phyloP scores from a whole-genome alignment of 2,329 filamentous ascomycete genomes.

The Fusarium multiceps region DNA sequence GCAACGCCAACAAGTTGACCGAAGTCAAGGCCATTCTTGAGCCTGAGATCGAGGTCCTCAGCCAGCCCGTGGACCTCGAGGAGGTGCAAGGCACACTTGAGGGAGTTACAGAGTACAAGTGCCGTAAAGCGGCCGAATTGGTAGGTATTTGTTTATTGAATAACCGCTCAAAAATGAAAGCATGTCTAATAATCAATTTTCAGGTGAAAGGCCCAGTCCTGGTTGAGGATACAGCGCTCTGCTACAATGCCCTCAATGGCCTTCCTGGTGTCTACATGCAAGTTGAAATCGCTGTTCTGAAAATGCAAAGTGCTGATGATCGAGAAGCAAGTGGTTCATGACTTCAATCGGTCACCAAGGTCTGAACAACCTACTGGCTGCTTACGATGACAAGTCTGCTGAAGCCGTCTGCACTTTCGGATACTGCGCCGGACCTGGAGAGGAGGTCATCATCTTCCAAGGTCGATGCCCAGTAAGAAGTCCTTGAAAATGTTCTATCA shows the following conservation, averaged over 20 bases:
- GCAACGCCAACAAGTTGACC: slow-evolving; percentile 91
- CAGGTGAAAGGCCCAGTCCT: slow-evolving; percentile 88
- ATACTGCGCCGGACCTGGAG: slow-evolving; percentile 85
- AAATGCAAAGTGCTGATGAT: slow-evolving; percentile 3
- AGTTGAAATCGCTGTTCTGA: slow-evolving; percentile 44
- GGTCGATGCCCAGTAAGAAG: slow-evolving; percentile 79
- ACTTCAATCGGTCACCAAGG: slow-evolving; percentile 82
- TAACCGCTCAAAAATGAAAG: neutral
- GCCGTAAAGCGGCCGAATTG: slow-evolving; percentile 79
- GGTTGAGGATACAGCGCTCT: slow-evolving; percentile 95
- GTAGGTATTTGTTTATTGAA: slow-evolving; percentile 59
- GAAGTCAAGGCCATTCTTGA: slow-evolving; percentile 91
- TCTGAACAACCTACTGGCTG: slow-evolving; percentile 88
- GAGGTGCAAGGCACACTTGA: slow-evolving; percentile 95
- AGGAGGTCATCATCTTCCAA: slow-evolving; percentile 89
- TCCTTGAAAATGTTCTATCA: neutral
- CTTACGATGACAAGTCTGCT: slow-evolving; percentile 89
- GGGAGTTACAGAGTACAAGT: slow-evolving; percentile 91
- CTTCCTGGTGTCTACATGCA: slow-evolving; percentile 97
- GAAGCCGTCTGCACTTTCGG: slow-evolving; percentile 97
- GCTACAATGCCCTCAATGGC: slow-evolving; percentile 90
- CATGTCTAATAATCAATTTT: slow-evolving; percentile 13
- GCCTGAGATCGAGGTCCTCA: slow-evolving; percentile 77
- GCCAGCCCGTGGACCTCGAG: slow-evolving; percentile 79
- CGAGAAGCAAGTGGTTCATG: slow-evolving; percentile 92